phyloP scores from a whole-genome alignment of 2,329 filamentous ascomycete species.

The Cladosporium sp. region DNA sequence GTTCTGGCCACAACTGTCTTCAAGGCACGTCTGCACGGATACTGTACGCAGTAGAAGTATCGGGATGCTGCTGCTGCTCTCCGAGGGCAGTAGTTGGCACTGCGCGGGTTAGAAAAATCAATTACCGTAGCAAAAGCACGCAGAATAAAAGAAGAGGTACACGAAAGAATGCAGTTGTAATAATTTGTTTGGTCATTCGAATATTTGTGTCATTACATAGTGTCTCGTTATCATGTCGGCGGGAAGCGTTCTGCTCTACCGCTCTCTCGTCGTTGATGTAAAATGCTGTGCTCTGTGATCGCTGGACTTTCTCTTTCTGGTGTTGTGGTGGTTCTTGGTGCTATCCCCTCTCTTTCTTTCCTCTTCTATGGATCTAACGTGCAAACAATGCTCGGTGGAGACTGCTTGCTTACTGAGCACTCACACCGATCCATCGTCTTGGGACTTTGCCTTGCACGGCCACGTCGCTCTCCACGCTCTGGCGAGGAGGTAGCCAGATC shows the following conservation, averaged over 20 bases:
- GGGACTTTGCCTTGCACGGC: slow-evolving; percentile 28
- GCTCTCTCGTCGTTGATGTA: not conserved
- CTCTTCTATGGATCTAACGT: not conserved
- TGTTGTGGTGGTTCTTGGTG: not conserved
- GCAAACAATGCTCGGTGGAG: not conserved
- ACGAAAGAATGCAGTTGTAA: not conserved
- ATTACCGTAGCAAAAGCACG: not conserved
- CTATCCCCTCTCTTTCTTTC: not conserved
- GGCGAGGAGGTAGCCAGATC: slow-evolving; percentile 62
- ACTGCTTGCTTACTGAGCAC: slow-evolving; percentile 23
- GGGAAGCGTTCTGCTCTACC: not conserved
- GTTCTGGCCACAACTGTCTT: not conserved
- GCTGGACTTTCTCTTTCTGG: not conserved
- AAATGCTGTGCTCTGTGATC: not conserved
- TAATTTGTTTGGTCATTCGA: not conserved
- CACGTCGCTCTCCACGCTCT: slow-evolving; percentile 28
- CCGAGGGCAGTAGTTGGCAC: not conserved
- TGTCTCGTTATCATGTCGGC: not conserved
- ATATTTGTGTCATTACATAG: not conserved
- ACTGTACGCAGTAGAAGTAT: not conserved
- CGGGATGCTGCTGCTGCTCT: not conserved
- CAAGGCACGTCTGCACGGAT: not conserved
- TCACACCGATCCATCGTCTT: slow-evolving; percentile 34
- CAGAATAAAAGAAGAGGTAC: not conserved
- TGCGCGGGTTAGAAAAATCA: not conserved